Evolutionary conservation across 75 land plant species (phyloP).

Genomic region (Pseudotsuga menziesii): DNA sequence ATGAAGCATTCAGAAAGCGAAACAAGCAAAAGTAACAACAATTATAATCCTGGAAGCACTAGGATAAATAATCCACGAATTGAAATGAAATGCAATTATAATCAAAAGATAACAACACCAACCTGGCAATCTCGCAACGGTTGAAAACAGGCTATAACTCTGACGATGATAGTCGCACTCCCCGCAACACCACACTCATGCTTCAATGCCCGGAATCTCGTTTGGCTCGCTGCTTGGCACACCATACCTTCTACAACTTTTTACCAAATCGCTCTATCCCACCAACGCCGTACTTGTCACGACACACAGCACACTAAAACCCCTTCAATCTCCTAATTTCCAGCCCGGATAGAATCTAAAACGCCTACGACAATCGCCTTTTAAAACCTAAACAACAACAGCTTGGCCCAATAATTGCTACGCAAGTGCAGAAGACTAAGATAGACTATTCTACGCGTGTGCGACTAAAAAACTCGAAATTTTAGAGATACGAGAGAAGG

Average conservation of each 20-base stretch:
- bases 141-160: constrained; percentile 79
- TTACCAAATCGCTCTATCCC: not conserved
- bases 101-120: not conserved
- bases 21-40: constrained; percentile 1
- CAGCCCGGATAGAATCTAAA: not conserved
- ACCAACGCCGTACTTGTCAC: not conserved
- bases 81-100: not conserved
- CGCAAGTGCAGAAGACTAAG: too few species aligned
- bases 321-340: not conserved
- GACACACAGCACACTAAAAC: not conserved
- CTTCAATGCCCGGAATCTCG: constrained; percentile 74
- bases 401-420: too few species aligned
- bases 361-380: not conserved
- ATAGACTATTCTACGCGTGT: too few species aligned
- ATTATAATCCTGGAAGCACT: not conserved
- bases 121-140: constrained; percentile 81
- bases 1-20: not conserved
- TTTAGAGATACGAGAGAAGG: too few species aligned
- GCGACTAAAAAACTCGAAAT: too few species aligned
- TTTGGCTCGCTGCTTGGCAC: constrained; percentile 77
- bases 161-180: constrained; percentile 53
- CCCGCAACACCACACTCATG: constrained; percentile 69
- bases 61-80: not conserved
- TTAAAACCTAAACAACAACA: too few species aligned
- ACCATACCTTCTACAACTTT: constrained; percentile 53